Evolutionary conservation across 495 filamentous ascomycete species (phyloP).

Genomic region (Penicillium coprophilum): DNA sequence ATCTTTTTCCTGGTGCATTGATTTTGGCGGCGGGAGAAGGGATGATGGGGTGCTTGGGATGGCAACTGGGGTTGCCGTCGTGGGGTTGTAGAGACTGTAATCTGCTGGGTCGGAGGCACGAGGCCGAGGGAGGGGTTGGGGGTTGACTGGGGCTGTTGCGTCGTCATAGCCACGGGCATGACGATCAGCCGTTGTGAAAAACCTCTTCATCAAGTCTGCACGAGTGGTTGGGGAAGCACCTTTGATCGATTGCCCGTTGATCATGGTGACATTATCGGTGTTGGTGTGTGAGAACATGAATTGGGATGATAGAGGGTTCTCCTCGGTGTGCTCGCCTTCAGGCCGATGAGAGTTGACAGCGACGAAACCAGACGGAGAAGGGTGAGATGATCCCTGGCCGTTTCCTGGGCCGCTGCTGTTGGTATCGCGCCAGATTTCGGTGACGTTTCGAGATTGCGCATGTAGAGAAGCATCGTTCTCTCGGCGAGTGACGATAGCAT

Average conservation of each 20-base stretch:
- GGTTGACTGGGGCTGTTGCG: constrained; percentile 24
- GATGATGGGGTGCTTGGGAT: constrained; percentile 54
- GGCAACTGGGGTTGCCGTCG: constrained; percentile 45
- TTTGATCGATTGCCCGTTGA: constrained; percentile 52
- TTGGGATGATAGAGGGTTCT: constrained; percentile 36
- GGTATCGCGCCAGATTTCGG: constrained; percentile 40
- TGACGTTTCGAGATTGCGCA: constrained; percentile 31
- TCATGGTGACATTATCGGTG: constrained; percentile 48
- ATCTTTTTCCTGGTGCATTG: constrained; percentile 52
- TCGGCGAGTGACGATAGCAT: constrained; percentile 63
- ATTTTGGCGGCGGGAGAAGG: constrained; percentile 50
- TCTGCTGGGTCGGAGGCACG: constrained; percentile 40
- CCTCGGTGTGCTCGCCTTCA: constrained; percentile 34
- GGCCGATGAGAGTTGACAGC: constrained; percentile 54
- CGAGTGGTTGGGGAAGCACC: constrained; percentile 54
- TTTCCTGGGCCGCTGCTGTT: constrained; percentile 33
- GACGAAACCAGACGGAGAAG: constrained; percentile 54
- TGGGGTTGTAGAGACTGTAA: constrained; percentile 38
- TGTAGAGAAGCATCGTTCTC: constrained; percentile 48
- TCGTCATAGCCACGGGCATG: constrained; percentile 42
- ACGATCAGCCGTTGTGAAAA: constrained; percentile 56
- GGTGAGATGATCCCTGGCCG: constrained; percentile 27
- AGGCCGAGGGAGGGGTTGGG: constrained; percentile 35
- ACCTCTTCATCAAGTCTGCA: constrained; percentile 56
- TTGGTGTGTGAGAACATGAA: constrained; percentile 47